Base-by-base conservation (phyloP, 1,139 yeast species). In the Protomyces lactucae-debilis region DNA sequence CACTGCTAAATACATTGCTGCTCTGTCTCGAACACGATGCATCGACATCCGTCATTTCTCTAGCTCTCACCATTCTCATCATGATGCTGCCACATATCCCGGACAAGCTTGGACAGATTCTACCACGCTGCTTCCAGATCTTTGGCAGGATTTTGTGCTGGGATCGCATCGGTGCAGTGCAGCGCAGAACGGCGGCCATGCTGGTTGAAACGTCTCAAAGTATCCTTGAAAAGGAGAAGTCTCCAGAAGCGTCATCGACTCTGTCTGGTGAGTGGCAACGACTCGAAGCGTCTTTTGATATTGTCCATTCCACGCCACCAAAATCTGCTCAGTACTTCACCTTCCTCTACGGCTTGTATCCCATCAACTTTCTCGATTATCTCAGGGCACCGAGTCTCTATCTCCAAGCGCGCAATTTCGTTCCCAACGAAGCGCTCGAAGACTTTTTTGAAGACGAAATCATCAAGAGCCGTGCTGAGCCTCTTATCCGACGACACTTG, bases 321-420 rank as follows among this genome's bases (percentile, higher is more conserved):
- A 52, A 59, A 14, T 57, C 61, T n/a, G 35, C 72, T 2, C 75
- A 78, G 10, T 69, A 80, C 16, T 78, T 76, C 57, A 79, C 85
- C 0, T 74, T 83, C 43, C 71, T 85, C 1, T 86, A 86, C 69
- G 90, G 88, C 0, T 72, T 85, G n/a, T 85, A 79, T 68, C 89
- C 90, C 0, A 73, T 78, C 37, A 82, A 83, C 69, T 73, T 84
- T 2, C 70, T 80, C 43, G 71, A 73, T 4, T 85, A 83, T 69
- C 69, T 80, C 21, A 74, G 77, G 25, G 73, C 76, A 45, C 86
- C 88, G 0, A 67, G 72, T 3, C 71, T 68, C 52, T 78, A 76
- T 66, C 69, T 76, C 48, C 39, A 40, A 9, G 18, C 28, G 14
- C 65, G 18, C 52, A 67, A 1, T 68, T n/a, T 68, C 51, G 64